Evolutionary conservation across 73 alveolate genomes (phyloP).

Genomic region (Tetrahymena malaccensis): DNA sequence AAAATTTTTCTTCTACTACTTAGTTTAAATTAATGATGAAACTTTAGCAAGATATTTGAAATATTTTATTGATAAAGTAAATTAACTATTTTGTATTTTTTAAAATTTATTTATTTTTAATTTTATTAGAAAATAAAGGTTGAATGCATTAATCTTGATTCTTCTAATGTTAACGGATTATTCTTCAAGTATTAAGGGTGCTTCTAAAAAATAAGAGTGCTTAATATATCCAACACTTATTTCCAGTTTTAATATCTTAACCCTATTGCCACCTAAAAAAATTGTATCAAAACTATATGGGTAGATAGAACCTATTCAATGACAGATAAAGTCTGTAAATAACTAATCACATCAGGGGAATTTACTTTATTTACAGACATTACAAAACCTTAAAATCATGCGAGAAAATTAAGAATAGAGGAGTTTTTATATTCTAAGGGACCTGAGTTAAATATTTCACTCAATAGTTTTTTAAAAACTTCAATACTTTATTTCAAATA

Average conservation of each 20-base stretch:
- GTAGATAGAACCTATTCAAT: background rate
- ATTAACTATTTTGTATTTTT: background rate
- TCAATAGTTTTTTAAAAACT: background rate
- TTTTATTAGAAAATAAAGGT: background rate
- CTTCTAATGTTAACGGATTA: background rate
- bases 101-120: background rate
- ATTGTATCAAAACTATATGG: background rate
- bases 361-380: background rate
- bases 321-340: background rate
- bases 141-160: background rate
- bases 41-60: background rate
- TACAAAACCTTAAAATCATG: background rate
- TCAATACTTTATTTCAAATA: background rate
- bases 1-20: background rate
- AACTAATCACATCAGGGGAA: background rate
- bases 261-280: background rate
- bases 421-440: background rate
- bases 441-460: background rate
- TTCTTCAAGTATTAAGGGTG: background rate
- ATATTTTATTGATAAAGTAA: background rate
- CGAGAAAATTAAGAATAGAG: background rate
- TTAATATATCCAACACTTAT: background rate
- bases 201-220: background rate
- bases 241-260: background rate
- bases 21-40: background rate